Base-by-base conservation (phyloP, 2,329 filamentous ascomycete species). In the Mariannaea elegans region DNA sequence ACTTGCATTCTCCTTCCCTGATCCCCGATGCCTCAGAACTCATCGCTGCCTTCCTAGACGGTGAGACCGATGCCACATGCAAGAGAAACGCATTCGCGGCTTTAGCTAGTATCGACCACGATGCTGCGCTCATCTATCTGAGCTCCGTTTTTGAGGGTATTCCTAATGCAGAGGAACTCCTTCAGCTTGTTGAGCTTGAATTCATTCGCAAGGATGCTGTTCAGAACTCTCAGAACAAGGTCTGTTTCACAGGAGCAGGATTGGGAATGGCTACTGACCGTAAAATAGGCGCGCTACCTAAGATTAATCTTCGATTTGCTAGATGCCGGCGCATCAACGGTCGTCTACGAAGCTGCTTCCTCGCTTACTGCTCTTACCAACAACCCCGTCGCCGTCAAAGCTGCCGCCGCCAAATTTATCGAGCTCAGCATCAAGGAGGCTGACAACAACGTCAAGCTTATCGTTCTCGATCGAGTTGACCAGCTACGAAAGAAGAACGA, bases 381-480 rank as follows among this genome's bases (percentile, higher is more conserved):
- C 77, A 99, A 99, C 79, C 94, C 95, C 1, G 95, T 99, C 12
- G 95, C 95, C 16, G 94, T 99, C 60, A 99, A 98, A 80, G 95
- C 95, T 23, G 95, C 95, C 9, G 95, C 95, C 13, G 87, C 88
- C 69, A 99, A 99, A 75, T 95, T 99, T 75, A 97, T 98, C 65
- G 95, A 99, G 77, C 84, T 99, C 8, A 93, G 91, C 75, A 97
- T 99, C 75, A 97, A 97, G 80, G 95, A 98, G 78, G 90, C 95
- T 1, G 95, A 99, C 77, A 99, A 99, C 82, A 99, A 99, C 74
- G 95, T 99, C 65, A 99, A 99, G 81, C 88, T 99, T 44, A 99
- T 99, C 69, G 95, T 99, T 18, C 84, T 99, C 41, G 95, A 98
- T 73, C 90, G 94, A 44, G 95, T 99, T 34, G 91, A 97, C 71